Base-by-base conservation (phyloP, 129 eudicot genomes). In the Oenanthe sinensis region DNA sequence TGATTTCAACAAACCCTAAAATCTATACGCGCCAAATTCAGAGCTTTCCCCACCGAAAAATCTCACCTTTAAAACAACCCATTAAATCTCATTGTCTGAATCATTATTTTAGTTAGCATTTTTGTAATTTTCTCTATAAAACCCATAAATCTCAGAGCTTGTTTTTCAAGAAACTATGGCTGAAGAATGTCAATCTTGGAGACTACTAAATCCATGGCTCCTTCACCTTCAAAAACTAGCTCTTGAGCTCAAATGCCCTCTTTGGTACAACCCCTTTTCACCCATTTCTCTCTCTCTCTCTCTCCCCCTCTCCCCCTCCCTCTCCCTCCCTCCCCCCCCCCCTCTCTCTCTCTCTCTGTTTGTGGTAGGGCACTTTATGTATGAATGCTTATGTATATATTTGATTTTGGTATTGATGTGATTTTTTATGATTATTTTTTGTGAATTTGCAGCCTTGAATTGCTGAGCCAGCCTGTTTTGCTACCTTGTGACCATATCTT, bases 401-500 rank as follows among this genome's bases (percentile, higher is more conserved):
- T 69, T 43, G 37, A 9, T 39, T 37, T 20, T 77, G 67, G 28
- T 76, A 22, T 6, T 49, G 71, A n/a, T n/a, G n/a, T n/a, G n/a
- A n/a, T n/a, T n/a, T n/a, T n/a, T n/a, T n/a, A 6, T 71, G 52
- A 33, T 62, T 71, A 77, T 20, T 20, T 71, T 36, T 55, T 58
- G 71, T 28, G 9, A 11, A 17, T 78, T 81, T 80, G 42, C 91
- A 93, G 98, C 62, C 79, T 93, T 45, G 81, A 86, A 70, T 55
- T 93, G 88, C 85, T 89, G 69, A 88, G 79, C 9, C 83, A 82
- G 22, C 98, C 98, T 10, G 74, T 83, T 79, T 77, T 93, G 86
- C 90, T 93, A 11, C 93, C 98, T 4, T 93, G 98, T 80, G 87
- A 83, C 81, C 98, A 93, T 80, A 85, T 93, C 45, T 91, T 93